Evolutionary conservation across 768 basidiomycete genomes (phyloP), one percentile per base, ranked within the genome.

Genomic region (Strobilomyces confusus): DNA sequence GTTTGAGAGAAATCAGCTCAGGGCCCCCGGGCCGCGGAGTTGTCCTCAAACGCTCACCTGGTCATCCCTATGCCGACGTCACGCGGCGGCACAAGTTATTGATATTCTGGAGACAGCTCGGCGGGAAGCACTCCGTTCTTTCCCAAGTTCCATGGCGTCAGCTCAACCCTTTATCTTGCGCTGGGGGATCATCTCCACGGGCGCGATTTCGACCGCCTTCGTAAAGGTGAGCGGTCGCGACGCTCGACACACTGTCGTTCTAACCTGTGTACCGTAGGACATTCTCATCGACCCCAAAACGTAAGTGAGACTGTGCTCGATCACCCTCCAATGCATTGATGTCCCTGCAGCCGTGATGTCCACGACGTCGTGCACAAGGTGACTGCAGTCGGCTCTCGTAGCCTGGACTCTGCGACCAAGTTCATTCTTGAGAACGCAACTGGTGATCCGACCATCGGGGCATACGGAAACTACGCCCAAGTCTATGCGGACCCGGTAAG

Each of bases 171-270:
- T 75, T 44, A 73, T 72, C 17, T 68, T 92, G 49, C 81, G 81
- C 51, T 93, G 92, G 92, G 92, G 92, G 17, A 89, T 94, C 58
- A 86, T 95, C 56, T 89, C 90, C 13, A 92, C 91, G 2, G 90
- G 89, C 29, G 64, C 67, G 19, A 94, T 93, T 53, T 83, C 90
- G 9, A 73, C 73, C 29, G 68, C 66, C 12, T 94, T 93, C 65
- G 79, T 83, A 12, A 81, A 80, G 75, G 90, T 87, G 54, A 52
- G 71, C 34, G 40, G 19, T 26, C n/a, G 4, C n/a, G 4, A 30
- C 30, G 25, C 40, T 19, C 32, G 40, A 11, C 0, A 9, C 0
- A 14, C 2, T 19, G 12, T 14, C 25, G 7, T 55, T 50, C 20
- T 58, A 15, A 54, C 34, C 43, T 25, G 20, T 22, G n/a, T 51